Percentiles rank a stretch among this genome's conserved stretches.
These are phyloP conservation scores for Hygrophila difformis DNA, from an alignment of 257 asterid genomes.

Conservation along the genomic window DNA sequence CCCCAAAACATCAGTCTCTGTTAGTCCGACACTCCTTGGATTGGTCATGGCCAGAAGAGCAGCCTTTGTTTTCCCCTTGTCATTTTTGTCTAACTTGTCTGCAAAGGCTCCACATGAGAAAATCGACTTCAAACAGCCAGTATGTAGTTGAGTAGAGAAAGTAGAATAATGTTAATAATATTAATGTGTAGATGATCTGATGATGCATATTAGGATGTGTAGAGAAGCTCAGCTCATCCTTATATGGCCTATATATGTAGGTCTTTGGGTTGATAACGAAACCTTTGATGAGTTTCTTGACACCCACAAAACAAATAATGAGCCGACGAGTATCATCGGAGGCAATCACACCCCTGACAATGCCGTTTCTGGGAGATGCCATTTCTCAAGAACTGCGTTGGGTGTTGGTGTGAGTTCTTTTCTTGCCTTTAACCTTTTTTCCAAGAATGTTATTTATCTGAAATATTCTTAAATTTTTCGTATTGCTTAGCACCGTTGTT, in stretches of 20 bases:
- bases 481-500: constrained; percentile 16
- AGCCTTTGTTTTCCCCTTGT: too few species aligned
- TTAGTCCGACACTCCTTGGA: constrained; percentile 79
- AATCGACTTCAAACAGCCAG: constrained; percentile 70
- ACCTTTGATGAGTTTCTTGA: constrained; percentile 45
- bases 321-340: constrained; percentile 57
- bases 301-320: constrained; percentile 52
- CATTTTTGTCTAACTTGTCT: constrained; percentile 67
- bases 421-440: constrained; percentile 7
- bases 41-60: constrained; percentile 77
- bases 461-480: constrained; percentile 2
- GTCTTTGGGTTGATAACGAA: constrained; percentile 93
- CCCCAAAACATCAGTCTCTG: constrained; percentile 54
- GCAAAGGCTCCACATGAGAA: constrained; percentile 48
- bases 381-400: constrained; percentile 38
- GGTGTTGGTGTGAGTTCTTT: constrained; percentile 46
- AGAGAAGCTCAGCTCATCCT: background rate
- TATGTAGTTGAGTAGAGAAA: too few species aligned
- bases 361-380: constrained; percentile 53
- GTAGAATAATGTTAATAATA: constrained; percentile 19
- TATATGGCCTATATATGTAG: constrained; percentile 28
- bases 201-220: too few species aligned
- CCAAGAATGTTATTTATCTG: background rate
- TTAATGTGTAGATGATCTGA: too few species aligned
- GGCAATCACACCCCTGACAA: constrained; percentile 52